Evolutionary conservation across 2,329 filamentous ascomycete species (phyloP), one percentile per base, ranked within the genome.

Genomic region (Beauveria australis): DNA sequence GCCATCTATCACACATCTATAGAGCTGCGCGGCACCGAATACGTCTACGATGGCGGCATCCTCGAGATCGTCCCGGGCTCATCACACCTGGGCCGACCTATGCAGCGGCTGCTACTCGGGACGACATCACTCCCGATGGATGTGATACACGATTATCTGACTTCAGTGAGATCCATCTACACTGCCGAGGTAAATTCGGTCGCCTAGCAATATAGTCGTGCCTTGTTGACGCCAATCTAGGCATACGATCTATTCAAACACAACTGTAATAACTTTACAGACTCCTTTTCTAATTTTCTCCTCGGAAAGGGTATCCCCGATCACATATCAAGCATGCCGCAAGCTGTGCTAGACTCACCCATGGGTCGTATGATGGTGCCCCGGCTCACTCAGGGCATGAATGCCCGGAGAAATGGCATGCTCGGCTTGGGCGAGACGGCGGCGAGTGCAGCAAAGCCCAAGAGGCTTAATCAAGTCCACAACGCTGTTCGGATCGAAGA

Each of bases 201-300:
- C 19, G 26, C 6, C 14, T 8, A n/a, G 19, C 30, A 41, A 26
- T 2, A 1, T 9, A 41, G 26, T 6, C 6, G 28, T 26, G 14
- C 16, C 30, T 60, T 16, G 59, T 52, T 60, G 51, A 64, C 33
- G 48, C 56, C 9, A 28, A n/a, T 9, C 19, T 65, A 91, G 84
- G 89, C 90, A 1, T 97, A 97, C 69, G 91, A 97, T 70, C 77
- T 97, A 5, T 96, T 83, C 72, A 90, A 77, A 67, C 92, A 97
- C 74, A 99, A 99, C 71, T 97, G 93, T 78, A 99, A 97, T 76
- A 97, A 97, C 73, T 99, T 97, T 74, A 91, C 89, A 3, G 93
- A 97, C 69, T 92, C 96, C 63, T 87, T 97, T 66, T 80, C 91
- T 64, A 94, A 90, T 73, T 97, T 97, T 64, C 79, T 97, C 0